phyloP scores from a whole-genome alignment of 495 filamentous ascomycete species.

The Penicillium paxilli region DNA sequence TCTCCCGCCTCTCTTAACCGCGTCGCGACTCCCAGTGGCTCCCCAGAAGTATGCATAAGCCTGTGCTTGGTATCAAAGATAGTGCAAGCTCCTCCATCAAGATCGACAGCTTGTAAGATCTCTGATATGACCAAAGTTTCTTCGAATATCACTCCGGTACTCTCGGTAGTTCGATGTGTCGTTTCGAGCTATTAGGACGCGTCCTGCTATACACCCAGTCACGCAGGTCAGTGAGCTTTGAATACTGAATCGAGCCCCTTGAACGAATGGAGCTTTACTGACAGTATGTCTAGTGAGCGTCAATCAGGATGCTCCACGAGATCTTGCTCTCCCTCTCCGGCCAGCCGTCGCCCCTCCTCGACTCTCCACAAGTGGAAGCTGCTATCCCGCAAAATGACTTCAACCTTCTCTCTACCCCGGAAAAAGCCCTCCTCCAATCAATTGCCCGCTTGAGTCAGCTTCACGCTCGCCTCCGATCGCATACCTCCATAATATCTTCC shows the following conservation, averaged over 20 bases:
- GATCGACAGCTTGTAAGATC: neutral
- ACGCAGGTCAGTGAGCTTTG: constrained; percentile 19
- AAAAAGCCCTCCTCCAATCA: constrained; percentile 76
- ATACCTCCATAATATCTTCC: constrained; percentile 63
- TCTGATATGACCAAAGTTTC: neutral
- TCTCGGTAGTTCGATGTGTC: constrained; percentile 44
- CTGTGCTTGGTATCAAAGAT: neutral
- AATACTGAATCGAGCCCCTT: neutral
- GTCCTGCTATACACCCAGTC: constrained; percentile 39
- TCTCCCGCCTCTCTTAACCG: neutral
- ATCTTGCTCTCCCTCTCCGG: constrained; percentile 93
- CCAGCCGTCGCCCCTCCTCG: constrained; percentile 84
- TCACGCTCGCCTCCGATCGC: constrained; percentile 65
- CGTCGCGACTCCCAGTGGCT: too few species aligned
- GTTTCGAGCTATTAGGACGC: constrained; percentile 49
- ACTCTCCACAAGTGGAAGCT: constrained; percentile 37
- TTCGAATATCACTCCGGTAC: neutral
- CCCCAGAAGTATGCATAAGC: neutral
- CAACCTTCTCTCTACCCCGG: constrained; percentile 68
- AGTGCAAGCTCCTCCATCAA: neutral
- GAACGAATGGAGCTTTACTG: neutral
- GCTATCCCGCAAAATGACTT: constrained; percentile 40
- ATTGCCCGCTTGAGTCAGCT: constrained; percentile 73
- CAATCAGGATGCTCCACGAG: constrained; percentile 85
- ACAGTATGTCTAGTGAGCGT: constrained; percentile 23